phyloP scores from a whole-genome alignment of 495 filamentous ascomycete genomes.

The Aspergillus ostianus region DNA sequence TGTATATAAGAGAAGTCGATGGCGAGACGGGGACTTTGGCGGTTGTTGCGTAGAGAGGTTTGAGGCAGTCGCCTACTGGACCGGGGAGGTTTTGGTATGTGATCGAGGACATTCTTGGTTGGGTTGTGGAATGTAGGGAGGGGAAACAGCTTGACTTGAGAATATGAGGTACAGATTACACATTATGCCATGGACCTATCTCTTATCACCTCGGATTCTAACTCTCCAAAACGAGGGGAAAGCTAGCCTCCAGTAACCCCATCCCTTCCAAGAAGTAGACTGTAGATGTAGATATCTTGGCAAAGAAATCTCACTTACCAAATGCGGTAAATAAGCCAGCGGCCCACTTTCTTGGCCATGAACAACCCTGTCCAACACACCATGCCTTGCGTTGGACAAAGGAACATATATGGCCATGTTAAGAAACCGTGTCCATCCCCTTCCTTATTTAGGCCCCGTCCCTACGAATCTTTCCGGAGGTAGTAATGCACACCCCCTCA shows the following conservation, averaged over 20 bases:
- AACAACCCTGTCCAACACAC: background rate
- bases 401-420: background rate
- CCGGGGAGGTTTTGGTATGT: slow-evolving; percentile 16
- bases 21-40: slow-evolving; percentile 11
- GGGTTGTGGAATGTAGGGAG: background rate
- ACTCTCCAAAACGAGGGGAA: too few relatives aligned
- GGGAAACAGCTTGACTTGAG: too few relatives aligned
- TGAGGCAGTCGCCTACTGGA: slow-evolving; percentile 12
- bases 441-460: background rate
- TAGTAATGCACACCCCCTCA: background rate
- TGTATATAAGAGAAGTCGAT: slow-evolving; percentile 7
- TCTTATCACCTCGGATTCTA: background rate
- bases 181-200: too few relatives aligned
- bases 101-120: slow-evolving; percentile 5
- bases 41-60: slow-evolving; percentile 12
- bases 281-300: background rate
- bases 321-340: slow-evolving; percentile 5
- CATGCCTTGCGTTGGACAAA: background rate
- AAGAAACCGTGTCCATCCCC: background rate
- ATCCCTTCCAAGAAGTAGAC: background rate
- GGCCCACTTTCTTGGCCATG: background rate
- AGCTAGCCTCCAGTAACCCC: background rate
- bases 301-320: background rate
- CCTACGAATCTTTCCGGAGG: background rate
- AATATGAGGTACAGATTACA: too few relatives aligned